Evolutionary conservation across 2,329 filamentous ascomycete genomes (phyloP).

Genomic region (Aspergillus carbonarius): DNA sequence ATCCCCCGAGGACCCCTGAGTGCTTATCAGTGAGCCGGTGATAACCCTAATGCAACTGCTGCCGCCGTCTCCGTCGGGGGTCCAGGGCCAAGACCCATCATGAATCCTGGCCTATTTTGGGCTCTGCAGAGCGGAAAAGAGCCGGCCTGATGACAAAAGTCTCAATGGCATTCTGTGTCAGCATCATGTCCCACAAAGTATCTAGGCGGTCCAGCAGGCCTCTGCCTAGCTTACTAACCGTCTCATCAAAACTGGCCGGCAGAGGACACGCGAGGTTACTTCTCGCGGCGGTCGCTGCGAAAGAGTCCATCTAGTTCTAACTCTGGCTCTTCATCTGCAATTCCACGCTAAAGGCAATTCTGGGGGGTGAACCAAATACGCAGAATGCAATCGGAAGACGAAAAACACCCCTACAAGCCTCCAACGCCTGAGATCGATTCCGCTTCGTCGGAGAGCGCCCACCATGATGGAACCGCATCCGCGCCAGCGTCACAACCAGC

Average conservation of each 20-base stretch:
- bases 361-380: background rate
- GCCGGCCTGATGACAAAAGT: background rate
- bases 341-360: background rate
- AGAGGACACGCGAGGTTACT: background rate
- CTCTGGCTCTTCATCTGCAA: background rate
- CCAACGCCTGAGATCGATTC: background rate
- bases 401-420: background rate
- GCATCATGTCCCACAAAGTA: background rate
- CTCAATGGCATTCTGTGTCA: background rate
- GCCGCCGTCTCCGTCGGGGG: too few species aligned
- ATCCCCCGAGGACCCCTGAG: background rate
- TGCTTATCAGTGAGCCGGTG: background rate
- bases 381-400: background rate
- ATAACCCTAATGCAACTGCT: background rate
- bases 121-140: background rate
- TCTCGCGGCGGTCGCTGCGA: background rate
- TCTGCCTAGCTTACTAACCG: background rate
- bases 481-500: background rate
- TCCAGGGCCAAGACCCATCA: too few species aligned
- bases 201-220: background rate
- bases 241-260: background rate
- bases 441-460: background rate
- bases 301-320: background rate
- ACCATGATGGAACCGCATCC: background rate
- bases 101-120: background rate